phyloP scores from a whole-genome alignment of 805 yeast genomes.

The Blastobotrys parvus region DNA sequence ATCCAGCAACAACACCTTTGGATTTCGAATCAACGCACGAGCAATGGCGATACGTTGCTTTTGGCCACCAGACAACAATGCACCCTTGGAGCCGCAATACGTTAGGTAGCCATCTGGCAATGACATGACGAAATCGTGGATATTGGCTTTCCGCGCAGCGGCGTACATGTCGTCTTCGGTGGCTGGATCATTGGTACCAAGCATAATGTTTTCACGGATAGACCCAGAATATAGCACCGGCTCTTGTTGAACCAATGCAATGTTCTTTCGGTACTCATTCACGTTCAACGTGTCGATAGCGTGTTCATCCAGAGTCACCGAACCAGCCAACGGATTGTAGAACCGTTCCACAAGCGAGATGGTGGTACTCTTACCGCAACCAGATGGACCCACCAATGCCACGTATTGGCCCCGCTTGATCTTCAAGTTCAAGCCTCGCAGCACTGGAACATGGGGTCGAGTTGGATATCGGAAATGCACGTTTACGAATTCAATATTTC shows the following conservation, averaged over 20 bases:
- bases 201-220: constrained; percentile 45
- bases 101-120: constrained; percentile 57
- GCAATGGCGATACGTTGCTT: constrained; percentile 72
- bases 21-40: constrained; percentile 58
- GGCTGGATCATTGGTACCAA: constrained; percentile 35
- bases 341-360: constrained; percentile 43
- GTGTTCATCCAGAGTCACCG: constrained; percentile 43
- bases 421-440: constrained; percentile 41
- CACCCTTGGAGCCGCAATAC: constrained; percentile 46
- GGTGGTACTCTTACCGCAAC: constrained; percentile 53
- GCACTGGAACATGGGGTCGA: constrained; percentile 41
- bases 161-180: constrained; percentile 37
- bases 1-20: constrained; percentile 55
- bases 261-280: constrained; percentile 39
- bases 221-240: constrained; percentile 50
- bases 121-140: constrained; percentile 45
- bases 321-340: constrained; percentile 42
- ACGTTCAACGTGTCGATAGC: constrained; percentile 42
- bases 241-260: constrained; percentile 57
- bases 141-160: constrained; percentile 45
- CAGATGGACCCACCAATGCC: constrained; percentile 62
- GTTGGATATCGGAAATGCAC: constrained; percentile 61
- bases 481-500: constrained; percentile 44
- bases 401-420: constrained; percentile 44
- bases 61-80: constrained; percentile 64